phyloP scores from a whole-genome alignment of 2,329 filamentous ascomycete species.

The Trichoderma sp. region DNA sequence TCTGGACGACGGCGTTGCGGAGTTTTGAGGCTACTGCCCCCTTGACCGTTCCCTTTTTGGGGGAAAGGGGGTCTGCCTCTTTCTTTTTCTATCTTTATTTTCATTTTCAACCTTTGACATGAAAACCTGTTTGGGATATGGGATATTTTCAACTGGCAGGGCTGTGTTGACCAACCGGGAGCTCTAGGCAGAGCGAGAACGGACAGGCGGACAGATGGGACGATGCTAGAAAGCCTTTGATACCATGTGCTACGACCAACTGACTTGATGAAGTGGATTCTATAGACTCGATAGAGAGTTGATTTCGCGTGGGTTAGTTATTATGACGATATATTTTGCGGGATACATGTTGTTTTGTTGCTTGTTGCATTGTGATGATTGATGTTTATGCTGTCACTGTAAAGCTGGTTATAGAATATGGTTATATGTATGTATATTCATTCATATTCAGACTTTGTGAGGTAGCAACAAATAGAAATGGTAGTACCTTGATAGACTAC shows the following conservation, averaged over 20 bases:
- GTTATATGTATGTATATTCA: neutral
- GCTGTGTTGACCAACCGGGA: neutral
- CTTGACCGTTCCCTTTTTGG: neutral
- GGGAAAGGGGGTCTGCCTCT: neutral
- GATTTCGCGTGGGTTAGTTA: constrained; percentile 1
- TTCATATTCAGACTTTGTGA: neutral
- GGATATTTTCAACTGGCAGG: neutral
- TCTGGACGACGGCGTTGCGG: constrained; percentile 21
- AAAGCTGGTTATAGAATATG: neutral
- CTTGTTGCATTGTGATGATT: neutral
- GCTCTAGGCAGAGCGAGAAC: neutral
- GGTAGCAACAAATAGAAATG: neutral
- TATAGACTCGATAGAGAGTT: constrained; percentile 20
- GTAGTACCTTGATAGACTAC: neutral
- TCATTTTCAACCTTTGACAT: neutral
- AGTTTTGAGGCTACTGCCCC: neutral
- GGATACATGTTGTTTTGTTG: neutral
- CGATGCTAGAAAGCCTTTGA: constrained; percentile 14
- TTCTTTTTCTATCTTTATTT: neutral
- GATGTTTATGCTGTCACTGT: neutral
- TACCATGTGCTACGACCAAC: constrained; percentile 14
- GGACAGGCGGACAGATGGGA: neutral
- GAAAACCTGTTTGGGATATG: neutral
- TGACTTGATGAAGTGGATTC: neutral
- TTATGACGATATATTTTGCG: neutral